A percentile compares a stretch with the other conserved stretches of the same genome.
Evolutionary conservation across 805 yeast genomes (phyloP).

Genomic region (Teunomyces stri): DNA sequence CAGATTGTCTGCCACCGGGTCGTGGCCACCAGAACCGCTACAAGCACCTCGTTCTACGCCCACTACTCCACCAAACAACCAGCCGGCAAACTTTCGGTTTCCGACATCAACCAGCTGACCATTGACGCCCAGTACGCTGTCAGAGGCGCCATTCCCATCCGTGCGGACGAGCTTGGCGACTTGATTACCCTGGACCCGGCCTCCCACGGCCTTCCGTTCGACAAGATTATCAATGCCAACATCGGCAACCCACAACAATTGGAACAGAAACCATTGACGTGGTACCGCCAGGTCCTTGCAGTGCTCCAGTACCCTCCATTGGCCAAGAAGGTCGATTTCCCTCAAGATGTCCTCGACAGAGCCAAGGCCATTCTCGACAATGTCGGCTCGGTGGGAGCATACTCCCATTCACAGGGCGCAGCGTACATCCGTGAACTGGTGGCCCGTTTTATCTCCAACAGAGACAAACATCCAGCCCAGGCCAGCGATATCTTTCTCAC

Average conservation of each 20-base stretch:
- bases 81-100: constrained; percentile 16
- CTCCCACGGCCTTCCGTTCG: constrained; percentile 70
- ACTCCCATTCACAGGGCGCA: constrained; percentile 91
- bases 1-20: neutral
- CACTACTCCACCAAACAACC: constrained; percentile 15
- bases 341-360: constrained; percentile 70
- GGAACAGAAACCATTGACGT: constrained; percentile 92
- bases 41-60: constrained; percentile 2
- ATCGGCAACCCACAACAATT: constrained; percentile 98
- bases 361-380: constrained; percentile 59
- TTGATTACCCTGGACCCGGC: constrained; percentile 47
- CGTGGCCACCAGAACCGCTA: neutral
- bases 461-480: constrained; percentile 70
- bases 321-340: constrained; percentile 36
- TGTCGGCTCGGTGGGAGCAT: constrained; percentile 89
- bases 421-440: constrained; percentile 68
- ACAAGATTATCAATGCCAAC: constrained; percentile 79
- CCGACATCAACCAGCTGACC: constrained; percentile 69
- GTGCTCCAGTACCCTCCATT: constrained; percentile 81
- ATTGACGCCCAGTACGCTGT: constrained; percentile 93
- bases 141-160: constrained; percentile 88
- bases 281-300: constrained; percentile 88
- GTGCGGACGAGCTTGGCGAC: constrained; percentile 79
- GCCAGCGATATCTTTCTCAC: constrained; percentile 80
- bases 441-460: constrained; percentile 70